These are phyloP conservation scores for Beauveria rudraprayagi DNA, from an alignment of 2,329 filamentous ascomycete species.

Conservation along the genomic window DNA sequence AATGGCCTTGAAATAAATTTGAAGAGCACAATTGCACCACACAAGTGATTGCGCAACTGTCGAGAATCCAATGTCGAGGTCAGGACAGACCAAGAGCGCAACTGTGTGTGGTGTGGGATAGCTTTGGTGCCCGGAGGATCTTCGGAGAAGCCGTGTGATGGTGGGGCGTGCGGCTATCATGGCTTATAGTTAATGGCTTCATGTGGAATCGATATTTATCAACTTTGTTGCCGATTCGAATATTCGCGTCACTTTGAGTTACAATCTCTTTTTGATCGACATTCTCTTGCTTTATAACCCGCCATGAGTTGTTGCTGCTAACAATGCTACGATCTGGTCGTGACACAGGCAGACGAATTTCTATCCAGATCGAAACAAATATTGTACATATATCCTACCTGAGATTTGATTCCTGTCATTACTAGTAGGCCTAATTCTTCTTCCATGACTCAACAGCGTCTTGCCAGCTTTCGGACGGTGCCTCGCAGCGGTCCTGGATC, in stretches of 20 bases:
- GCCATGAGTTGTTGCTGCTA: neutral
- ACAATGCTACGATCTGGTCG: neutral
- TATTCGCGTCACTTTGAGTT: too few species aligned
- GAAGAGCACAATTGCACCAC: neutral
- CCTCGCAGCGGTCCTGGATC: conserved; percentile 66
- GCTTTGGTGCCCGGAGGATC: conserved; percentile 11
- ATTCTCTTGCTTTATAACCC: neutral
- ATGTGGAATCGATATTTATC: too few species aligned
- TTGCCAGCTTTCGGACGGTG: conserved; percentile 52
- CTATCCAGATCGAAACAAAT: neutral
- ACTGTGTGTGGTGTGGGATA: neutral
- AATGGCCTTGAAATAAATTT: neutral
- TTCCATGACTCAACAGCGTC: conserved; percentile 57
- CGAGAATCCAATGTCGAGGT: conserved; percentile 3
- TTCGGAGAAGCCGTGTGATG: conserved; percentile 1
- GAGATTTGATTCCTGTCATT: neutral
- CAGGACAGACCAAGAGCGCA: conserved; percentile 6
- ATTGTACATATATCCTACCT: neutral
- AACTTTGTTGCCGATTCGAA: too few species aligned
- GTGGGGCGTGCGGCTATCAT: neutral
- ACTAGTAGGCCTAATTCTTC: conserved; percentile 13
- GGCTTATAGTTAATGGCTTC: neutral
- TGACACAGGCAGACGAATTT: neutral
- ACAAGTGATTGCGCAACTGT: neutral
- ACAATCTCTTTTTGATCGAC: too few species aligned